Conservation (phyloP, 805 yeast genomes). For the Pichia eremophila region DNA sequence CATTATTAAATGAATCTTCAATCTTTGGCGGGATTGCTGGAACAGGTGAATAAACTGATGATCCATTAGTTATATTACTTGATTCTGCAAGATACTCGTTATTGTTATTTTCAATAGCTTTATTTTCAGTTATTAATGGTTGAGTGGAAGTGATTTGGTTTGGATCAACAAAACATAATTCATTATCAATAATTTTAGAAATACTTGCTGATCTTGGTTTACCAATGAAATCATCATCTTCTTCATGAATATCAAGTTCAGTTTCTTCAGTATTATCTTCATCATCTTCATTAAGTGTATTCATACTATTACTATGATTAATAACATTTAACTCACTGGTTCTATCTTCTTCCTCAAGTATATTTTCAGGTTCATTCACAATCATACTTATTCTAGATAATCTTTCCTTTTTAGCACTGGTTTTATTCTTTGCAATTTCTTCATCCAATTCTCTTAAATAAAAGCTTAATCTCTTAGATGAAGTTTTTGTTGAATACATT, state of each 20-base stretch:
- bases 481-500: constrained; percentile 57
- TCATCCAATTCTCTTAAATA: constrained; percentile 25
- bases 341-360: constrained; percentile 1
- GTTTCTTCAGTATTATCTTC: constrained; percentile 17
- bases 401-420: constrained; percentile 9
- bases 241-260: constrained; percentile 8
- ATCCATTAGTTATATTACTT: constrained; percentile 23
- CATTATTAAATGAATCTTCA: constrained; percentile 35
- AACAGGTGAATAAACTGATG: constrained; percentile 13
- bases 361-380: constrained; percentile 8
- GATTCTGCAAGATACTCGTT: neutral
- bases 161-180: constrained; percentile 27
- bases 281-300: constrained; percentile 5
- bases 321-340: constrained; percentile 2
- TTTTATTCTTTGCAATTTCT: constrained; percentile 10
- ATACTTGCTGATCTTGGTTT: constrained; percentile 5
- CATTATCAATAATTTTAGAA: constrained; percentile 16
- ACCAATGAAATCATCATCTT: neutral
- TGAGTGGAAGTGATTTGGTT: neutral
- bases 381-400: constrained; percentile 22
- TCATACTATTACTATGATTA: constrained; percentile 3
- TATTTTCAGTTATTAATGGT: neutral
- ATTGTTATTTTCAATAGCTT: neutral
- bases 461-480: constrained; percentile 49
- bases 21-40: constrained; percentile 19